Percentiles rank a stretch among this genome's conserved stretches.
Conservation (phyloP, 768 basidiomycete genomes). For the Suillus lakei region DNA sequence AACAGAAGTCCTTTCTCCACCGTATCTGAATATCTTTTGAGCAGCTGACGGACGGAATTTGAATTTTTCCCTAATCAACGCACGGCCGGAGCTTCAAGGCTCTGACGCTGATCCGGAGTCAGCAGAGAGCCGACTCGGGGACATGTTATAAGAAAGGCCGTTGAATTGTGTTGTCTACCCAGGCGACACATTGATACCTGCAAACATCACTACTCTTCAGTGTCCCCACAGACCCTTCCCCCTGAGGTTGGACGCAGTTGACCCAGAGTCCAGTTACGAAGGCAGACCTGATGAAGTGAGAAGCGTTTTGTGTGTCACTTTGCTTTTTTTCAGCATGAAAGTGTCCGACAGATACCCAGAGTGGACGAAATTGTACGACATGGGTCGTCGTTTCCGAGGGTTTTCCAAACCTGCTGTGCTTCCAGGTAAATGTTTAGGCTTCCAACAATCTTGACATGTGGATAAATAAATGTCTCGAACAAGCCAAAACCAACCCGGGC, state of each 20-base stretch:
- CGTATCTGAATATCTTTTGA: not conserved
- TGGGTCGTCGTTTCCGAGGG: not conserved
- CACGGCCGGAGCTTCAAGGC: too few species aligned
- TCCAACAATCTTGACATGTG: not conserved
- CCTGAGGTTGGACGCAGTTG: conserved; percentile 1
- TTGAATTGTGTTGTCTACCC: conserved; percentile 6
- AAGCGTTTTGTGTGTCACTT: not conserved
- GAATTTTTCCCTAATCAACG: too few species aligned
- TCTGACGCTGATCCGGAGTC: not conserved
- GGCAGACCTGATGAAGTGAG: not conserved
- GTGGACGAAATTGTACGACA: not conserved
- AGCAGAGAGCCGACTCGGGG: conserved; percentile 1
- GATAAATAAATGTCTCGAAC: not conserved
- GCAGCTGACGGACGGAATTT: not conserved
- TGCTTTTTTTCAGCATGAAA: not conserved
- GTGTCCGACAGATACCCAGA: not conserved
- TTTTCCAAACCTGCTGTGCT: not conserved
- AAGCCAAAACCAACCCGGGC: not conserved
- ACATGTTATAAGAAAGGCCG: not conserved
- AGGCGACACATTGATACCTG: not conserved
- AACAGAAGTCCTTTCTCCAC: not conserved
- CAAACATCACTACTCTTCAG: too few species aligned
- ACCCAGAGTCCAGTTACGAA: conserved; percentile 6
- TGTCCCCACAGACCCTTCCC: not conserved
- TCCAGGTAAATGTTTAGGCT: not conserved